These are phyloP conservation scores for Fraxinus nigra DNA, from an alignment of 305 asterid species.

Conservation along the genomic window DNA sequence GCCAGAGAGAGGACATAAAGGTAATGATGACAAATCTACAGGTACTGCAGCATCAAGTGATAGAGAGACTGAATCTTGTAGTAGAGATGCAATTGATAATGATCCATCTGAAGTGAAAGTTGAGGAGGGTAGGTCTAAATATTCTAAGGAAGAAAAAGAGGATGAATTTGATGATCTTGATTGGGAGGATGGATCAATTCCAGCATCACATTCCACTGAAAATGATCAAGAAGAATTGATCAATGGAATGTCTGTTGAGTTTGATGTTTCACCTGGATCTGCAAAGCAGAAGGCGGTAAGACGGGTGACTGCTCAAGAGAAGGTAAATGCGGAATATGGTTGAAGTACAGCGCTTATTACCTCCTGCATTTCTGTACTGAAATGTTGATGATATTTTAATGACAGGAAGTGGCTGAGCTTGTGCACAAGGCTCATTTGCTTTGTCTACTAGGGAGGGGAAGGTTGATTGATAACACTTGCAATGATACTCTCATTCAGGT, in stretches of 20 bases:
- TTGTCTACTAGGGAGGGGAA: constrained; percentile 91
- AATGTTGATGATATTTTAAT: constrained; percentile 15
- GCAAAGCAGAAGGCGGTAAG: constrained; percentile 56
- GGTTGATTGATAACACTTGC: constrained; percentile 74
- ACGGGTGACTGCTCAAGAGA: constrained; percentile 86
- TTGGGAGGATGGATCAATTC: constrained; percentile 84
- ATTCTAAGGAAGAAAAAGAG: constrained; percentile 30
- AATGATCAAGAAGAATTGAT: constrained; percentile 37
- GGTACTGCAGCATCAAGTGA: constrained; percentile 27
- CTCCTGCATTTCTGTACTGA: constrained; percentile 7
- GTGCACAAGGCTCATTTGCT: constrained; percentile 91
- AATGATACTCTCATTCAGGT: constrained; percentile 95
- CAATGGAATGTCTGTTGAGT: constrained; percentile 72
- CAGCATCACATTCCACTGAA: constrained; percentile 34
- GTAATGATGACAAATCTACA: constrained; percentile 16
- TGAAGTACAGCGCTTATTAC: constrained; percentile 9
- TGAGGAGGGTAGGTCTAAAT: constrained; percentile 14
- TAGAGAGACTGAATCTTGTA: constrained; percentile 31
- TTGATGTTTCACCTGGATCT: constrained; percentile 59
- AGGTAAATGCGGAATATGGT: constrained; percentile 41
- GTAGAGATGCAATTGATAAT: constrained; percentile 32
- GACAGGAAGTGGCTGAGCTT: constrained; percentile 84
- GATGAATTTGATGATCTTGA: constrained; percentile 52
- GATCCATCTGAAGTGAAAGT: constrained; percentile 27
- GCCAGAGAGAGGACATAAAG: constrained; percentile 37